Evolutionary conservation across 2,329 filamentous ascomycete species (phyloP).

Genomic region (Intubia oerlemansii): DNA sequence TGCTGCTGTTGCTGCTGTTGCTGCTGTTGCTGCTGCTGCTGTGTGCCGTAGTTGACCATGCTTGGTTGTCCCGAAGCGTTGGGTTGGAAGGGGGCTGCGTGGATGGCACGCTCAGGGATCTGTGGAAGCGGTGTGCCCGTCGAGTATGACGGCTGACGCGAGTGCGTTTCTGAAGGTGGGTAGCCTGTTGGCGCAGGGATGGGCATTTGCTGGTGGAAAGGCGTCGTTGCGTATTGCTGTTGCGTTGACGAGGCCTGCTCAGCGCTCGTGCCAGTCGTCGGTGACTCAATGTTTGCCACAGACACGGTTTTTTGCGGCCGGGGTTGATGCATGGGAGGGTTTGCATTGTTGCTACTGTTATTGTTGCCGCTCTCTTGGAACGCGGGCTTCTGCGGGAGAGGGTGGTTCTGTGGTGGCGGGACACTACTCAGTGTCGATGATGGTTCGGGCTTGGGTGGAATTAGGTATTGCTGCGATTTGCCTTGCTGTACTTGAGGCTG

Average conservation of each 20-base stretch:
- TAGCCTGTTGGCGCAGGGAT: conserved; percentile 36
- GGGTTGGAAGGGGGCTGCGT: conserved; percentile 77
- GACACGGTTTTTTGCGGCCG: conserved; percentile 88
- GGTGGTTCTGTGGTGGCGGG: conserved; percentile 34
- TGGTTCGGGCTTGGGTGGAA: too few relatives aligned
- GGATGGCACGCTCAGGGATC: conserved; percentile 80
- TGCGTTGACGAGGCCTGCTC: conserved; percentile 1
- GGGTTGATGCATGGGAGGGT: conserved; percentile 73
- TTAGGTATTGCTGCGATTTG: too few relatives aligned
- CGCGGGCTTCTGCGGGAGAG: conserved; percentile 34
- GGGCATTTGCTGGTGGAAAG: conserved; percentile 89
- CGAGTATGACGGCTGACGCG: conserved; percentile 46
- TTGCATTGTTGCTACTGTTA: too few relatives aligned
- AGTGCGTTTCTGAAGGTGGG: conserved; percentile 32
- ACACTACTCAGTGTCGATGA: conserved; percentile 26
- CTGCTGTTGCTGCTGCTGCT: conserved; percentile 9
- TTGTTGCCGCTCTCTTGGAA: conserved; percentile 38
- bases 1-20: conserved; percentile 23
- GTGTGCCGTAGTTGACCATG: conserved; percentile 27
- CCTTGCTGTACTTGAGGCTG: too few relatives aligned
- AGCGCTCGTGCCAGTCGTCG: conserved; percentile 27
- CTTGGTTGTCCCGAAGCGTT: conserved; percentile 19
- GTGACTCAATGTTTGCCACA: conserved; percentile 78
- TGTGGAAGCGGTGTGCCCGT: conserved; percentile 70
- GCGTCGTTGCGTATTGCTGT: conserved; percentile 13